Base-by-base conservation (phyloP, 2,329 filamentous ascomycete species). In the Colletotrichum euphorbiae region DNA sequence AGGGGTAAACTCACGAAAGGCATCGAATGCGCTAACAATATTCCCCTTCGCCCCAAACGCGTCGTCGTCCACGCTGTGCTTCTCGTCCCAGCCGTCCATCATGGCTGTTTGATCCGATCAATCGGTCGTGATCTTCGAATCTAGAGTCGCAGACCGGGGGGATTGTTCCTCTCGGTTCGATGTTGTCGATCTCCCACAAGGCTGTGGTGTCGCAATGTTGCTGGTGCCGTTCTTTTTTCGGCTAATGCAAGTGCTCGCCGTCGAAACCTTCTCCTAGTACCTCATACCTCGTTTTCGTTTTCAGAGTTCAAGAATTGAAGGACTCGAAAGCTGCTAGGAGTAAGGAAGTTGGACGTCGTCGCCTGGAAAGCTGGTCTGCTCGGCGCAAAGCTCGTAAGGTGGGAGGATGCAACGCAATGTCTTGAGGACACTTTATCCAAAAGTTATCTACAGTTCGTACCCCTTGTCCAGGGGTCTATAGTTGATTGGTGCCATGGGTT, bases 1-100 rank as follows among this genome's bases (percentile, higher is more conserved):
- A 24, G 40, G 8, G 15, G 46, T 5, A n/a, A 38, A 67, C 92
- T 77, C 88, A 97, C 94, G 95, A 79, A 99, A 99, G 72, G 94
- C 95, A 84, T 99, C 96, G 80, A 99, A 99, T 68, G 95, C 94
- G 80, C 90, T 91, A 75, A 97, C 89, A 66, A 91, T 87, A 78
- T 81, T 84, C 63, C 88, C 85, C 77, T 91, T 90, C 74, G 93
- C 90, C 75, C 88, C 92, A 82, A 97, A 97, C 71, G 88, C 83
- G 78, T 92, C 91, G 75, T 97, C 94, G 75, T 94, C 87, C 73
- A 94, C 70, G 21, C 60, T 86, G 72, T 84, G 84, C 73, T 88
- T 85, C 75, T 91, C 86, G 73, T 89, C 84, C 82, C 91, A 94
- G 75, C 91, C 92, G 86, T 96, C 93, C 93, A 97, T 96, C 45